A percentile compares a stretch with the other conserved stretches of the same genome.
phyloP scores from a whole-genome alignment of 148 eudicot genomes.

The Fagopyrum esculentum region DNA sequence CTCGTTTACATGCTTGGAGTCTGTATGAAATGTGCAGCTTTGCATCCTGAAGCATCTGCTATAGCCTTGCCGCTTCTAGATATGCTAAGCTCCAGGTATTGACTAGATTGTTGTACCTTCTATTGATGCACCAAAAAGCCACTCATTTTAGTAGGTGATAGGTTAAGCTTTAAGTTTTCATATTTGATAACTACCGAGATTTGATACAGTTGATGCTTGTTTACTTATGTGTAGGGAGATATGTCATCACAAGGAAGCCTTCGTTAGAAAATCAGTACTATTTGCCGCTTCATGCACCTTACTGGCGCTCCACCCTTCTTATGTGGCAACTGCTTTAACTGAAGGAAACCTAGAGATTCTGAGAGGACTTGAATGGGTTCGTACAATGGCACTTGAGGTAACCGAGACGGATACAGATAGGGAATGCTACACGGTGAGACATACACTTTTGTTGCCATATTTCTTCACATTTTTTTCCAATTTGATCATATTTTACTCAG shows the following conservation, averaged over 20 bases:
- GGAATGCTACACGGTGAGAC: slow-evolving; percentile 82
- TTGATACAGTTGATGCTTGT: background rate
- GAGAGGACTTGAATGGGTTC: slow-evolving; percentile 89
- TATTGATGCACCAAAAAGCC: background rate
- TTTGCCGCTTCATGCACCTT: slow-evolving; percentile 83
- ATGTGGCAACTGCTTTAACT: slow-evolving; percentile 66
- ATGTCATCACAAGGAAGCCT: slow-evolving; percentile 76
- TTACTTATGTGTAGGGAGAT: slow-evolving; percentile 46
- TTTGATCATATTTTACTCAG: background rate
- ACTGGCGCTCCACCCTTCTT: slow-evolving; percentile 80
- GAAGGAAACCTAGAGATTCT: slow-evolving; percentile 66
- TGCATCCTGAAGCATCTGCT: slow-evolving; percentile 96
- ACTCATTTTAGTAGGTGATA: background rate
- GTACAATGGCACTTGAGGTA: slow-evolving; percentile 73
- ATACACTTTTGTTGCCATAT: background rate
- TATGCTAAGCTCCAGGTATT: slow-evolving; percentile 82
- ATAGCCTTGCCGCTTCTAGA: slow-evolving; percentile 68
- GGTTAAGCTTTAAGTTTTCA: background rate
- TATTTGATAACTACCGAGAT: background rate
- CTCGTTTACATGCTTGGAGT: slow-evolving; percentile 89
- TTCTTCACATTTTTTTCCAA: too few relatives aligned
- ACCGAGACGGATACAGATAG: slow-evolving; percentile 79
- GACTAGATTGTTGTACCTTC: background rate
- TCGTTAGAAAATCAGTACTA: slow-evolving; percentile 76
- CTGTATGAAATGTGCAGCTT: slow-evolving; percentile 77